These are phyloP conservation scores for Ophiocordyceps camponoti-leonardi DNA, from an alignment of 2,329 filamentous ascomycete genomes.

Conservation along the genomic window DNA sequence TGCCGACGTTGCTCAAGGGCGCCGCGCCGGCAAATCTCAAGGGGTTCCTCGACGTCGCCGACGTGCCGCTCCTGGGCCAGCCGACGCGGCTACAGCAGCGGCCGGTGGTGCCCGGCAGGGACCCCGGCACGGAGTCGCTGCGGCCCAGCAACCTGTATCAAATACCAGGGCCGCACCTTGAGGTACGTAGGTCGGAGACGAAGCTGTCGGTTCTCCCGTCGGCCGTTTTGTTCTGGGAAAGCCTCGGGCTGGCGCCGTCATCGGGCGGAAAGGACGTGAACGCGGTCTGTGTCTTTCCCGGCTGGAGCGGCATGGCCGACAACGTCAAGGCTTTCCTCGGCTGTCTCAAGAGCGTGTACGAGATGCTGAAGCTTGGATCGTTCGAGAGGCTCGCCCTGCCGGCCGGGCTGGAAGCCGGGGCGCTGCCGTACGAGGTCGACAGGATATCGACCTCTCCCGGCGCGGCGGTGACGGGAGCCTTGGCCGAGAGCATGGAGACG, in stretches of 20 bases:
- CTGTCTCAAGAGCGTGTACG: conserved; percentile 53
- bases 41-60: conserved; percentile 37
- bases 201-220: conserved; percentile 59
- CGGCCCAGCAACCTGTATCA: conserved; percentile 38
- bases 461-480: conserved; percentile 22
- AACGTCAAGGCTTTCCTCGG: conserved; percentile 47
- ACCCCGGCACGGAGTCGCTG: conserved; percentile 24
- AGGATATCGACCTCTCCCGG: conserved; percentile 23
- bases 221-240: conserved; percentile 67
- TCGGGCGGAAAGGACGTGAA: conserved; percentile 55
- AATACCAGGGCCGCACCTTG: conserved; percentile 52
- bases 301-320: conserved; percentile 42
- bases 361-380: conserved; percentile 53
- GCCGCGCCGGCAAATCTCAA: conserved; percentile 22
- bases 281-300: conserved; percentile 54
- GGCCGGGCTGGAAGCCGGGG: conserved; percentile 21
- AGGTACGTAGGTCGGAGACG: conserved; percentile 52
- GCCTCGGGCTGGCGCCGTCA: conserved; percentile 55
- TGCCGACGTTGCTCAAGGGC: conserved; percentile 26
- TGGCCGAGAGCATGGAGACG: conserved; percentile 29
- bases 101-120: conserved; percentile 22
- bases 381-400: conserved; percentile 35
- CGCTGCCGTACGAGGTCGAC: conserved; percentile 33
- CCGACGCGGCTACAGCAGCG: conserved; percentile 34
- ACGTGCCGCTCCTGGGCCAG: conserved; percentile 35